Conservation (phyloP, 495 filamentous ascomycete species). For the Friedmanniomyces endolithicus region DNA sequence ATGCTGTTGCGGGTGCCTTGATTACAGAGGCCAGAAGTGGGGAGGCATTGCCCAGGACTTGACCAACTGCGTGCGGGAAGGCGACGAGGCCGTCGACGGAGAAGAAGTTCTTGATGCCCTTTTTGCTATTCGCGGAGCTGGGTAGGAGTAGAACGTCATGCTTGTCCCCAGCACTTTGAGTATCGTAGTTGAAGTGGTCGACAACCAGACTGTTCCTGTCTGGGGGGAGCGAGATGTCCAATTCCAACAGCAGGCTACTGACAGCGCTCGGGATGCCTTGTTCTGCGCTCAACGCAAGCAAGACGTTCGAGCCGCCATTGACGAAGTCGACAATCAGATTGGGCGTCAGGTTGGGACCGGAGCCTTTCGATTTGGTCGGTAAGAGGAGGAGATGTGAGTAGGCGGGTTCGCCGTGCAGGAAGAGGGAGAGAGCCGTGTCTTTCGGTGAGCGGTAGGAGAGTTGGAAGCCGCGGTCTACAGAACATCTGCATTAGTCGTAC, state of each 20-base stretch:
- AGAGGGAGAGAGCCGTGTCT: slow-evolving; percentile 66
- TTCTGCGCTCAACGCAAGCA: slow-evolving; percentile 71
- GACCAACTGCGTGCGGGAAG: slow-evolving; percentile 66
- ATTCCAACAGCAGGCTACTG: slow-evolving; percentile 73
- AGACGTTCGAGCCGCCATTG: slow-evolving; percentile 81
- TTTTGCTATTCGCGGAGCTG: slow-evolving; percentile 39
- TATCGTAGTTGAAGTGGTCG: slow-evolving; percentile 93
- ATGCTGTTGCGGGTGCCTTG: slow-evolving; percentile 67
- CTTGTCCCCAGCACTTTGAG: slow-evolving; percentile 56
- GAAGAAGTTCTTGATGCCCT: slow-evolving; percentile 71
- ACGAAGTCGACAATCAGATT: slow-evolving; percentile 81
- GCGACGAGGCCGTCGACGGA: slow-evolving; percentile 58
- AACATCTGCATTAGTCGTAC: not conserved
- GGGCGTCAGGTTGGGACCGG: slow-evolving; percentile 77
- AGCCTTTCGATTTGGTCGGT: slow-evolving; percentile 77
- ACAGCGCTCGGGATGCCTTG: slow-evolving; percentile 61
- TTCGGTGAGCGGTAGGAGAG: slow-evolving; percentile 76
- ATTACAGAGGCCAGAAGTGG: slow-evolving; percentile 69
- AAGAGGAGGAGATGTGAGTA: slow-evolving; percentile 88
- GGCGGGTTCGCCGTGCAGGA: slow-evolving; percentile 71
- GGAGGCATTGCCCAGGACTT: slow-evolving; percentile 62
- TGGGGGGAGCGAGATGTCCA: slow-evolving; percentile 79
- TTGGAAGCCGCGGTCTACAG: slow-evolving; percentile 66
- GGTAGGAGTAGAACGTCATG: slow-evolving; percentile 81
- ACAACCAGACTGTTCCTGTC: slow-evolving; percentile 74